Base-by-base conservation (phyloP, 805 yeast species). In the fission yeast (Schizosaccharomyces pombe) region DNA sequence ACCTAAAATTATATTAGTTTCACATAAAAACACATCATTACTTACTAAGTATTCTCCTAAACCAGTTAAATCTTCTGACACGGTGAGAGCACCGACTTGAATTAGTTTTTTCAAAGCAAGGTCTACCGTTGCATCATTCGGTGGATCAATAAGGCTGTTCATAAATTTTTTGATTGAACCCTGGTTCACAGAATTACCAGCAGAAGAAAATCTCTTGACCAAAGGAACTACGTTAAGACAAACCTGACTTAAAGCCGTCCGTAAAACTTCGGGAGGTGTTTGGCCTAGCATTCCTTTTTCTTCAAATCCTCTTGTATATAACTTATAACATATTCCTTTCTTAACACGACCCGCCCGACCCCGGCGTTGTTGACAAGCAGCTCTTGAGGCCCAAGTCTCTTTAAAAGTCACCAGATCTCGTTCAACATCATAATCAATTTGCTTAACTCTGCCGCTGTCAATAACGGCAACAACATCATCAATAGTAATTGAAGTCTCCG, bases 321-420 rank as follows among this genome's bases (percentile, higher is more conserved):
- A 63, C 62, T 83, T 86, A 66, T 78, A 89, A 58, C 96, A 86
- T 12, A 71, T 69, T 56, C 98, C 98, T 28, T 72, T 72, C 34
- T 79, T 75, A 11, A 89, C 85, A 75, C 98, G 87, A 58, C 98
- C 98, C n/a, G 96, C 89, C 70, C 98, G 82, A 64, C 98, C 98
- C 65, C 95, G 73, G 68, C 98, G 75, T 66, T 89, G 98, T 24
- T 78, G 75, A 24, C 80, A 80, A 62, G 93, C 95, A 0, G 97
- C 96, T 58, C 75, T 76, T 0, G 97, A 87, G 24, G 85, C 85
- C 85, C 94, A 89, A 3, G 73, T 71, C 61, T 89, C 96, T 3
- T 78, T 71, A 52, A 89, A 71, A 55, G 75, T 75, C 0, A 91
- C 79, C 4, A 86, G 75, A 60, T 82, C 82, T 14, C 78, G 70